Conservation (phyloP, 1,284 basidiomycete genomes). For the Ganoderma boninense region DNA sequence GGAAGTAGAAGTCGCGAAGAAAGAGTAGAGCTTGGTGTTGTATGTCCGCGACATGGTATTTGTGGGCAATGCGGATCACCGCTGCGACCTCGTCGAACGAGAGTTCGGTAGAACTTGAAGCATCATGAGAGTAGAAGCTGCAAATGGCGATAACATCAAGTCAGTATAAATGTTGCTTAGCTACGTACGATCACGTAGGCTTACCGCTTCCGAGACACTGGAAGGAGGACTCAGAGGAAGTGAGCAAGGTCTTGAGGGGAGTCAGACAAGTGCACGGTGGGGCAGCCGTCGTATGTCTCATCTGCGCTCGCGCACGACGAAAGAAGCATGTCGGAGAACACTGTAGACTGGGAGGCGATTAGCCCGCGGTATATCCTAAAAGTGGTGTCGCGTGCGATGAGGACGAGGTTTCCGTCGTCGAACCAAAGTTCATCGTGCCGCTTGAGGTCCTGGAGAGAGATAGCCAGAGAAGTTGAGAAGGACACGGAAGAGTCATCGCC, state of each 20-base stretch:
- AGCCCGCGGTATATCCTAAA: slow-evolving; percentile 26
- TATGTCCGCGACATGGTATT: neutral
- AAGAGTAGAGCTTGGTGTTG: neutral
- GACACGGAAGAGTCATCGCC: neutral
- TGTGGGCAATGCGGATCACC: slow-evolving; percentile 4
- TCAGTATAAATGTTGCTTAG: neutral
- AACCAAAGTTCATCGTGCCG: slow-evolving; percentile 14
- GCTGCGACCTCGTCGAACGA: neutral
- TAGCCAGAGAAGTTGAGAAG: neutral
- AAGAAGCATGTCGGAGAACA: slow-evolving; percentile 30
- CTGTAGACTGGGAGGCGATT: slow-evolving; percentile 23
- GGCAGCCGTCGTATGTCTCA: slow-evolving; percentile 19
- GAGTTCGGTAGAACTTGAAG: neutral
- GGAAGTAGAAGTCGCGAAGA: neutral
- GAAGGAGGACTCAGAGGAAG: slow-evolving; percentile 11
- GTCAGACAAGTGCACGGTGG: slow-evolving; percentile 26
- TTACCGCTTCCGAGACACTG: neutral
- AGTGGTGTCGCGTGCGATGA: slow-evolving; percentile 7
- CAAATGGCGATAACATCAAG: neutral
- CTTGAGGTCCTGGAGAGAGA: neutral
- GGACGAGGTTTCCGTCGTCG: slow-evolving; percentile 17
- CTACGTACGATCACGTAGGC: neutral
- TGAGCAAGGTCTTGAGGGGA: slow-evolving; percentile 16
- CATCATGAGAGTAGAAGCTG: neutral
- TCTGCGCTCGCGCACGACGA: slow-evolving; percentile 12